phyloP scores from a whole-genome alignment of 2,329 filamentous ascomycete species.

The Drechmeria coniospora region DNA sequence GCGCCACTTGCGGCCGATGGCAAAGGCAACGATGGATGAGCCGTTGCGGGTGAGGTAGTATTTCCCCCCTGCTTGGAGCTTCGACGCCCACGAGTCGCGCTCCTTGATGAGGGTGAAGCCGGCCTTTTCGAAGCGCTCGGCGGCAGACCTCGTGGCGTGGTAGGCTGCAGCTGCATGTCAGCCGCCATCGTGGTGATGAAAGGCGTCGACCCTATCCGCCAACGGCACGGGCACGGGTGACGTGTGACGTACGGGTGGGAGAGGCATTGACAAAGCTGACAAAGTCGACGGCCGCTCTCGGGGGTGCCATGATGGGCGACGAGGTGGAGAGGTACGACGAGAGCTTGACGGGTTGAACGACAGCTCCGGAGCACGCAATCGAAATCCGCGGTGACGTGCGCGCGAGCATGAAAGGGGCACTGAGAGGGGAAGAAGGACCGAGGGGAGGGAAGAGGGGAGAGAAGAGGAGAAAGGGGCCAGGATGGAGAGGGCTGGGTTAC shows the following conservation, averaged over 20 bases:
- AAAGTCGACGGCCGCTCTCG: slow-evolving; percentile 60
- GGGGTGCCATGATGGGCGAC: slow-evolving; percentile 31
- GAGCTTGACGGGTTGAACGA: background rate
- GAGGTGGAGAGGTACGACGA: slow-evolving; percentile 14
- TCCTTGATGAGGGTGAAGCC: slow-evolving; percentile 85
- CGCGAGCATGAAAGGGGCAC: no score
- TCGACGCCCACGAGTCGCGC: slow-evolving; percentile 73
- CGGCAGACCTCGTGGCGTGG: slow-evolving; percentile 75
- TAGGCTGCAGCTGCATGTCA: slow-evolving; percentile 47
- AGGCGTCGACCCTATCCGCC: background rate
- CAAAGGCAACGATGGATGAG: slow-evolving; percentile 85
- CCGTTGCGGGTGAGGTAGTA: slow-evolving; percentile 93
- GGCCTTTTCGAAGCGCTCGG: slow-evolving; percentile 59
- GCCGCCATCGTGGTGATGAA: slow-evolving; percentile 7
- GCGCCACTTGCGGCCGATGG: slow-evolving; percentile 79
- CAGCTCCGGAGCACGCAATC: no score
- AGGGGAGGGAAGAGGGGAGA: no score
- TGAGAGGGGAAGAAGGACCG: no score
- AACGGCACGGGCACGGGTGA: slow-evolving; percentile 1
- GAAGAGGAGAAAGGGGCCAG: no score
- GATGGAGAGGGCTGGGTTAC: no score
- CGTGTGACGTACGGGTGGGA: slow-evolving; percentile 57
- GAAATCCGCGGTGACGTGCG: no score
- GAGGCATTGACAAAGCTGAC: slow-evolving; percentile 88
- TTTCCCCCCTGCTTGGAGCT: slow-evolving; percentile 72